Conservation (phyloP, 495 filamentous ascomycete species). For the Cercophora scortea region DNA sequence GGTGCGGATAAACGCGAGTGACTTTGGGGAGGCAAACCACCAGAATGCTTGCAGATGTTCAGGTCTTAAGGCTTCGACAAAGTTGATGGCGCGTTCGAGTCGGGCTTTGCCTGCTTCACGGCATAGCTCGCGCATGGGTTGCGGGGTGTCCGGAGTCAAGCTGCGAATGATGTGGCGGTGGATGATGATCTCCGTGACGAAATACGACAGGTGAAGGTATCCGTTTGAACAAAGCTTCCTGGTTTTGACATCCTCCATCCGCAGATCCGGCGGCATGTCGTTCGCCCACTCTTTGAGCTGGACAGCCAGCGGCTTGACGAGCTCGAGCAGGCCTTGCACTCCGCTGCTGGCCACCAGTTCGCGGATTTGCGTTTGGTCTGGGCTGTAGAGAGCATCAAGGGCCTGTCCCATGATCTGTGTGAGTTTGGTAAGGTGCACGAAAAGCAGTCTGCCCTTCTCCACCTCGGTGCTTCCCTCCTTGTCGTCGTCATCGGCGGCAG, state of each 20-base stretch:
- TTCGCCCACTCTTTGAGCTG: conserved; percentile 55
- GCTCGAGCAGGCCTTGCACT: conserved; percentile 41
- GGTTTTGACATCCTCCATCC: conserved; percentile 38
- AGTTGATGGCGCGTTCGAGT: conserved; percentile 48
- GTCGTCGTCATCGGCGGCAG: conserved; percentile 38
- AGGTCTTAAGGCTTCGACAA: conserved; percentile 48
- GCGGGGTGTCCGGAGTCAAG: conserved; percentile 32
- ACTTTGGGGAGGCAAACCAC: conserved; percentile 55
- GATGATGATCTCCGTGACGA: conserved; percentile 58
- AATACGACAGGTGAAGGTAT: conserved; percentile 59
- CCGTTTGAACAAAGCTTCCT: conserved; percentile 40
- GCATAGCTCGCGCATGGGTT: conserved; percentile 62
- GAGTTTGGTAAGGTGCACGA: conserved; percentile 51
- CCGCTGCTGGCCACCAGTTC: conserved; percentile 13
- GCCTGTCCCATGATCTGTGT: conserved; percentile 55
- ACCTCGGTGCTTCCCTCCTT: conserved; percentile 43
- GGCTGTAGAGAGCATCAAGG: conserved; percentile 48
- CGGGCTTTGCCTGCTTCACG: conserved; percentile 61
- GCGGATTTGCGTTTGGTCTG: conserved; percentile 7
- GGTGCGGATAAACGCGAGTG: conserved; percentile 54
- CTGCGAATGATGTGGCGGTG: conserved; percentile 56
- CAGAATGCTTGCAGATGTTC: conserved; percentile 55
- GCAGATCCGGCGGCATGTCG: conserved; percentile 43
- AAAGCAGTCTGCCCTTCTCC: conserved; percentile 48
- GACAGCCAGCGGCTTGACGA: conserved; percentile 57